These are phyloP conservation scores for Penicillium sp. DNA, from an alignment of 2,329 filamentous ascomycete genomes.

Conservation along the genomic window DNA sequence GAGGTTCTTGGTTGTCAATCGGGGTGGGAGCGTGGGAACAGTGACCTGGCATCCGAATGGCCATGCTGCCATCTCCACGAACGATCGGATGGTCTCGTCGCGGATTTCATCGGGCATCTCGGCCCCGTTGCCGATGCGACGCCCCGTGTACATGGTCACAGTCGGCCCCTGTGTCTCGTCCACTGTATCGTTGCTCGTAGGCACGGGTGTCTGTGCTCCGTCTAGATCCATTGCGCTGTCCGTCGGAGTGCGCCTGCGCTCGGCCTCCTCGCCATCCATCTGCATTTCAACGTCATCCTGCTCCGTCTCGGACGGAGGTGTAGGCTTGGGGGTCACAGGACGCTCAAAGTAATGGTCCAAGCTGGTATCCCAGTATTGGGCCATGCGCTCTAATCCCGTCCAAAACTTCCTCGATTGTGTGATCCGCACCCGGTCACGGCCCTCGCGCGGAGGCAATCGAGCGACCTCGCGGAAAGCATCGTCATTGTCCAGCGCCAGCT, in stretches of 20 bases:
- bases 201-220: slow-evolving; percentile 1
- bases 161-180: slow-evolving; percentile 1
- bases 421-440: slow-evolving; percentile 48
- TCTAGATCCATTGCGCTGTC: slow-evolving; percentile 29
- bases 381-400: slow-evolving; percentile 56
- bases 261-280: slow-evolving; percentile 13
- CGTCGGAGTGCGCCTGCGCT: slow-evolving; percentile 16
- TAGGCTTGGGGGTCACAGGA: slow-evolving; percentile 27
- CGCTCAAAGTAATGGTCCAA: slow-evolving; percentile 54
- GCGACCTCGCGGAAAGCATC: slow-evolving; percentile 56
- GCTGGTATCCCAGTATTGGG: slow-evolving; percentile 61
- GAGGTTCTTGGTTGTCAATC: slow-evolving; percentile 49
- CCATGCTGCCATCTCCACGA: slow-evolving; percentile 58
- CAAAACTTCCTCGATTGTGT: slow-evolving; percentile 60
- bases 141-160: slow-evolving; percentile 52
- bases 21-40: slow-evolving; percentile 46
- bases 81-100: slow-evolving; percentile 52
- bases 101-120: slow-evolving; percentile 59
- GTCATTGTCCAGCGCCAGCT: slow-evolving; percentile 54
- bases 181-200: not conserved
- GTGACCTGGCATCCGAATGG: slow-evolving; percentile 55
- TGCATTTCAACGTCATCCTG: slow-evolving; percentile 22
- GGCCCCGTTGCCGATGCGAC: slow-evolving; percentile 54
- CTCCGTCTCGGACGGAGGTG: slow-evolving; percentile 18
- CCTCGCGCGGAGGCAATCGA: slow-evolving; percentile 45